Evolutionary conservation across 164 flowering plant genomes (phyloP), one percentile per base, ranked within the genome.

Genomic region (Echeveria elegans): DNA sequence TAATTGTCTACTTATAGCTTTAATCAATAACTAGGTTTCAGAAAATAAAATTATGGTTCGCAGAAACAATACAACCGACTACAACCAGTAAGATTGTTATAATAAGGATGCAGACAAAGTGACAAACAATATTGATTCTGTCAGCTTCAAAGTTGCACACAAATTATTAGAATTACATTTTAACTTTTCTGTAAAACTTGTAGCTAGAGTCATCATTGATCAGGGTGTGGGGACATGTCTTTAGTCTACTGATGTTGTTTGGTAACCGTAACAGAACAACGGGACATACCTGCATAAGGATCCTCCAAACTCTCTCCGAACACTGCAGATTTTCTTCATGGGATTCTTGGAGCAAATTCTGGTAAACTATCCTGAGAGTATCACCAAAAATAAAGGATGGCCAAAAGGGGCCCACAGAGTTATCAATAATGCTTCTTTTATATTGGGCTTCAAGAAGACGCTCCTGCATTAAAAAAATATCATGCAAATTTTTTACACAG

Each of bases 251-350:
- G 9, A 26, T 2, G 12, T 9, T 23, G 30, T 53, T 56, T 28
- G 32, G 32, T 56, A 16, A 50, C 1, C 19, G 32, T 56, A 16
- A 50, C 1, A n/a, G 2, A 23, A 21, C 21, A 50, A n/a, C 26
- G 48, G 10, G 40, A 64, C 30, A 68, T 69, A 92, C 98, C 95
- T 87, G 88, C 67, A 90, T 82, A 72, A 95, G 83, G 30, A 92
- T 85, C 78, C 82, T 85, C 99, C 99, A 95, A 56, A 95, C 97
- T 70, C 96, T 88, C 74, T 88, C 96, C 0, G 97, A 87, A 73
- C 99, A 87, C 69, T 75, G 77, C 71, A 92, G 66, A 72, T 88
- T 86, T 64, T 83, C 96, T 23, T 84, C 88, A 79, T 85, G 87
- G 75, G 97, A 82, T 73, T 95, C 99, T 61, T 89, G 79, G 48